A percentile compares a stretch with the other conserved stretches of the same genome.
Conservation (phyloP, 2,329 filamentous ascomycete genomes). For the Verticillium isaacii region DNA sequence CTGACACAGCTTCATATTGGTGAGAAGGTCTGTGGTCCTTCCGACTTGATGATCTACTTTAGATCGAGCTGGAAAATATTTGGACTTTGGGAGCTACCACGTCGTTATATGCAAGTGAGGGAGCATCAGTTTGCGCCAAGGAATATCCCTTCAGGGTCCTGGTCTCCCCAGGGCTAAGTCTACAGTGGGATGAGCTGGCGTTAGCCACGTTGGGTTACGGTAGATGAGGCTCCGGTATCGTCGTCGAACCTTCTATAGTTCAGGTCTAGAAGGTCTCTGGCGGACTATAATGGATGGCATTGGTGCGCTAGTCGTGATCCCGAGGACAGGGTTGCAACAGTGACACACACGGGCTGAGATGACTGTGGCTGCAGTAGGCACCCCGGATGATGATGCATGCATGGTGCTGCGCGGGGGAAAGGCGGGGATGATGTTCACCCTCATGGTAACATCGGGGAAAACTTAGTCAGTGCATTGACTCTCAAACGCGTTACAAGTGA, state of each 20-base stretch:
- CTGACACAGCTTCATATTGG: not conserved
- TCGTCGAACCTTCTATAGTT: not conserved
- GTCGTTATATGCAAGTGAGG: too few species aligned
- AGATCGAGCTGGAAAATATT: too few species aligned
- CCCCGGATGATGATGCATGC: not conserved
- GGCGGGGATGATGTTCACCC: not conserved
- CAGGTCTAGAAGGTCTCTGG: not conserved
- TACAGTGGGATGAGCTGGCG: too few species aligned
- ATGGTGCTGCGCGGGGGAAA: not conserved
- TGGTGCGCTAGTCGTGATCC: not conserved
- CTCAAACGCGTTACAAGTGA: not conserved
- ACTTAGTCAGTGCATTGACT: not conserved
- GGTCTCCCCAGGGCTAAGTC: too few species aligned
- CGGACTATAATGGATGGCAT: not conserved
- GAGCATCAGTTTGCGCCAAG: too few species aligned
- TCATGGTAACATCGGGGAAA: not conserved
- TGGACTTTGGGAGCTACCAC: too few species aligned
- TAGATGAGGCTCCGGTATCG: not conserved
- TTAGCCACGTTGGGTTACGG: not conserved
- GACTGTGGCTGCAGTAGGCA: not conserved
- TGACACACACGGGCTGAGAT: not conserved
- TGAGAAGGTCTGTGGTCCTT: too few species aligned
- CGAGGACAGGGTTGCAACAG: not conserved
- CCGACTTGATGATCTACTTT: too few species aligned
- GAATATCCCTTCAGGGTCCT: not conserved